Percentiles rank a stretch among this genome's conserved stretches.
phyloP scores from a whole-genome alignment of 805 yeast genomes.

The Torulaspora maleeae region DNA sequence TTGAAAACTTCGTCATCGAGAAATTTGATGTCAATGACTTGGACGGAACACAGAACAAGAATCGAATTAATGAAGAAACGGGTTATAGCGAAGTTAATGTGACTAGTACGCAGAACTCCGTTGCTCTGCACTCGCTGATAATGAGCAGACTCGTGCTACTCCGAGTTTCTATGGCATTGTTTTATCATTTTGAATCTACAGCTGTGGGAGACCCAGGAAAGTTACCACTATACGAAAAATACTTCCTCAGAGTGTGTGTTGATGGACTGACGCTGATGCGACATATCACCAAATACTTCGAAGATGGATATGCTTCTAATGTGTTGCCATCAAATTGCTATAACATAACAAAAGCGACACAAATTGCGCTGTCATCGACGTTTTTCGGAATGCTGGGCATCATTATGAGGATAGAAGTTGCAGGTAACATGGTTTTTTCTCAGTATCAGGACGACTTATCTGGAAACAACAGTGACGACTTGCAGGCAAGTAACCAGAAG shows the following conservation, averaged over 20 bases:
- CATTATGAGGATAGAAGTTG: slow-evolving; percentile 26
- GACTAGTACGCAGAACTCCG: slow-evolving; percentile 15
- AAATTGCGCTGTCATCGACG: slow-evolving; percentile 28
- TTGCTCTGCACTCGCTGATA: slow-evolving; percentile 25
- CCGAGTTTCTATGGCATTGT: slow-evolving; percentile 29
- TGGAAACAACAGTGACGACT: background rate
- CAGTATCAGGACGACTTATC: slow-evolving; percentile 13
- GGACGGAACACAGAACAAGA: slow-evolving; percentile 1
- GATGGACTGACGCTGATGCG: slow-evolving; percentile 20
- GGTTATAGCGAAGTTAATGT: slow-evolving; percentile 2
- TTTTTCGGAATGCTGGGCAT: slow-evolving; percentile 26
- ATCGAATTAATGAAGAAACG: background rate
- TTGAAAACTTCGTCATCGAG: slow-evolving; percentile 23
- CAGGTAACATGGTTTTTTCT: slow-evolving; percentile 19
- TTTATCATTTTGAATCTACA: slow-evolving; percentile 28
- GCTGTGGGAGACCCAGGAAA: slow-evolving; percentile 12
- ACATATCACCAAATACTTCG: slow-evolving; percentile 24
- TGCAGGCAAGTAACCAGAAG: slow-evolving; percentile 12
- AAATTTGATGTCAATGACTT: slow-evolving; percentile 11
- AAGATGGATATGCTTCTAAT: slow-evolving; percentile 19
- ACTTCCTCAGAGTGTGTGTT: slow-evolving; percentile 19
- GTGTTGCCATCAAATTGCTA: slow-evolving; percentile 22
- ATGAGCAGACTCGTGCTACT: slow-evolving; percentile 26
- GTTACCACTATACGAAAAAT: slow-evolving; percentile 21
- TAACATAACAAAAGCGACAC: slow-evolving; percentile 27